Evolutionary conservation across 805 yeast genomes (phyloP).

Genomic region (Yarrowia keelungensis): DNA sequence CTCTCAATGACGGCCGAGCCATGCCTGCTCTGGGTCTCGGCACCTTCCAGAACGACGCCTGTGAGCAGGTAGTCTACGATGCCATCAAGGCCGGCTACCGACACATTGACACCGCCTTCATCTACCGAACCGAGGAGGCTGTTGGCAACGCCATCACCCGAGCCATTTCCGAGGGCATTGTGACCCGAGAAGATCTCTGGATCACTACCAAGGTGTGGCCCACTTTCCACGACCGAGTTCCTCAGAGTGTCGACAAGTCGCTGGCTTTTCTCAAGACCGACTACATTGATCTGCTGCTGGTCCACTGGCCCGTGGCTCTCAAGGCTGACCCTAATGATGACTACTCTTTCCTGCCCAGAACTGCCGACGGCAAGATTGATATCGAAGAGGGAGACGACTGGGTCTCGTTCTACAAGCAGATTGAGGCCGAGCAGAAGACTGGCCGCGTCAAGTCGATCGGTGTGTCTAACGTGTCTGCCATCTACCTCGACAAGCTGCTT

Average conservation of each 20-base stretch:
- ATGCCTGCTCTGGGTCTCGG: conserved; percentile 79
- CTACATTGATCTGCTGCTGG: conserved; percentile 74
- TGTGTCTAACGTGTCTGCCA: conserved; percentile 66
- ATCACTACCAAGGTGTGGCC: conserved; percentile 80
- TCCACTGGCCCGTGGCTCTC: conserved; percentile 58
- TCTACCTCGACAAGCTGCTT: conserved; percentile 62
- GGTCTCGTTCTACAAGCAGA: conserved; percentile 45
- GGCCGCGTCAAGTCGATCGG: conserved; percentile 64
- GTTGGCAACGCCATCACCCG: conserved; percentile 64
- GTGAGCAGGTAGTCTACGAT: conserved; percentile 55
- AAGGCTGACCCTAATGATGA: background rate
- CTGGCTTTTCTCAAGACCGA: conserved; percentile 53
- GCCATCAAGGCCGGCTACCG: conserved; percentile 74
- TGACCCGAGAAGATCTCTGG: conserved; percentile 59
- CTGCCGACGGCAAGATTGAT: background rate
- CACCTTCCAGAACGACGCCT: conserved; percentile 53
- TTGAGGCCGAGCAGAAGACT: conserved; percentile 60
- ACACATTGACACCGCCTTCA: conserved; percentile 76
- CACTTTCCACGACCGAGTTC: conserved; percentile 68
- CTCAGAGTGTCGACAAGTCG: conserved; percentile 60
- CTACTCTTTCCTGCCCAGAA: conserved; percentile 4
- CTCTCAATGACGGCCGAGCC: conserved; percentile 62
- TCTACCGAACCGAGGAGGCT: conserved; percentile 68
- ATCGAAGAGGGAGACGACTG: conserved; percentile 39
- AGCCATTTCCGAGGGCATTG: conserved; percentile 58